Base-by-base conservation (phyloP, 2,329 filamentous ascomycete genomes). In the Phialemoniopsis sp. region DNA sequence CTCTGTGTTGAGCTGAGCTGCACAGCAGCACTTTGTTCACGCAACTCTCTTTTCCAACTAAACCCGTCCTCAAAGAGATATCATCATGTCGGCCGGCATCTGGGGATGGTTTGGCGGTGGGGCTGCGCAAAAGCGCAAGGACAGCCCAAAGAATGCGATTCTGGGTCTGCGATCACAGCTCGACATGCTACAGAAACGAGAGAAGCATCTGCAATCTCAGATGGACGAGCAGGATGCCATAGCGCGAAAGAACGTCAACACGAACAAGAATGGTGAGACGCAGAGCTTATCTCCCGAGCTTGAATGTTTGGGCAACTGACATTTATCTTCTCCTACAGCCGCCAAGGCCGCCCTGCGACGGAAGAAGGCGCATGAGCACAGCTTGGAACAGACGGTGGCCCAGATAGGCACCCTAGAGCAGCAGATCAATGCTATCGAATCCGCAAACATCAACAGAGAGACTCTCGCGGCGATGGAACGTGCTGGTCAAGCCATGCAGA, bases 371-470 rank as follows among this genome's bases (percentile, higher is more conserved):
- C 88, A 93, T 56, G 89, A 97, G 65, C 85, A 90, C 63, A 88
- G 87, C 41, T 79, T 96, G 43, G 89, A 95, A 51, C 90, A 96
- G 67, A 97, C 91, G 2, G 77, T 80, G 43, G 80, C 85, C 26
- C 91, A 97, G 67, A 94, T 97, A 57, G 80, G 82, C 54, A 95
- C 93, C 16, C 75, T 98, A 33, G 93, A 98, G 64, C 86, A 90
- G 58, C 89, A 98, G 63, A 94, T 97, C 58, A 93, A 93, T 63
- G 85, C 87, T 44, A 97, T 98, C 70, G 93, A 98, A 67, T 89
- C 90, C 35, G 93, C 93, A 46, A 98, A 97, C 63, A 96, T 98
- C 72, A 98, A 98, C 74, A 84, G 91, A 67, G 90, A 96, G 73
- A 98, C 93, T 12, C 73, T 97, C 48, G 79, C 85, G 51, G 91